phyloP scores from a whole-genome alignment of 768 basidiomycete species.

The Peribolospora baueri region DNA sequence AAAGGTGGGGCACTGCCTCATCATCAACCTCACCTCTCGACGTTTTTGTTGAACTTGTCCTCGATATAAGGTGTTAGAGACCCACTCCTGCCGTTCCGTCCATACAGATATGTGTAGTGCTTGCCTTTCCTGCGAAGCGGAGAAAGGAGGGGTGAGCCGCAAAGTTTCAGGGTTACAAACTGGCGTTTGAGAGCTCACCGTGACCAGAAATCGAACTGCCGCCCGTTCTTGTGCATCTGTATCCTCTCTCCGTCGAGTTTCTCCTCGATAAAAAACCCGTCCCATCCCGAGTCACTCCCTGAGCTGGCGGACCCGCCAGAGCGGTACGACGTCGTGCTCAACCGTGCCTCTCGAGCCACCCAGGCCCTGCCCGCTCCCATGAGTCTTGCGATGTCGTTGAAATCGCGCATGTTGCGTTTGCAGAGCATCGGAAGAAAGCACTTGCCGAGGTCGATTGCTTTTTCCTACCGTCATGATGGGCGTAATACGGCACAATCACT shows the following conservation, averaged over 20 bases:
- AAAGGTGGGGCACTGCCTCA: background rate
- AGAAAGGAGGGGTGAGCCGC: background rate
- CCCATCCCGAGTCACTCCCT: too few relatives aligned
- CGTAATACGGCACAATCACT: too few relatives aligned
- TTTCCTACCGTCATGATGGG: too few relatives aligned
- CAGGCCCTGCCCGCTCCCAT: too few relatives aligned
- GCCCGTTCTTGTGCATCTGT: constrained; percentile 77
- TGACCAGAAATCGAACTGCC: constrained; percentile 80
- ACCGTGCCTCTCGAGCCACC: too few relatives aligned
- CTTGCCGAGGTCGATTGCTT: constrained; percentile 53
- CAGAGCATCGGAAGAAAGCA: constrained; percentile 90
- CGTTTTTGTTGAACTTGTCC: constrained; percentile 42
- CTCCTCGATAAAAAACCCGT: constrained; percentile 75
- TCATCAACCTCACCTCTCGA: constrained; percentile 45
- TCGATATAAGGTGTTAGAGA: constrained; percentile 74
- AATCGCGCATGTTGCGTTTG: constrained; percentile 54
- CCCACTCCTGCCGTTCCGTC: constrained; percentile 35
- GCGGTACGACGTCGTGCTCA: too few relatives aligned
- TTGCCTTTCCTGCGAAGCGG: constrained; percentile 45
- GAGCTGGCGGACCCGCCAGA: too few relatives aligned
- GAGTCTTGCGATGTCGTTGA: constrained; percentile 59
- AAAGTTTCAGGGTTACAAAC: background rate
- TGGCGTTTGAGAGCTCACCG: constrained; percentile 25
- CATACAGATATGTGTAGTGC: constrained; percentile 77
- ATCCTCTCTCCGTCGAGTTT: constrained; percentile 94